Conservation (phyloP, 192 early-diverging fungal genomes). For the Coemansia sp. region DNA sequence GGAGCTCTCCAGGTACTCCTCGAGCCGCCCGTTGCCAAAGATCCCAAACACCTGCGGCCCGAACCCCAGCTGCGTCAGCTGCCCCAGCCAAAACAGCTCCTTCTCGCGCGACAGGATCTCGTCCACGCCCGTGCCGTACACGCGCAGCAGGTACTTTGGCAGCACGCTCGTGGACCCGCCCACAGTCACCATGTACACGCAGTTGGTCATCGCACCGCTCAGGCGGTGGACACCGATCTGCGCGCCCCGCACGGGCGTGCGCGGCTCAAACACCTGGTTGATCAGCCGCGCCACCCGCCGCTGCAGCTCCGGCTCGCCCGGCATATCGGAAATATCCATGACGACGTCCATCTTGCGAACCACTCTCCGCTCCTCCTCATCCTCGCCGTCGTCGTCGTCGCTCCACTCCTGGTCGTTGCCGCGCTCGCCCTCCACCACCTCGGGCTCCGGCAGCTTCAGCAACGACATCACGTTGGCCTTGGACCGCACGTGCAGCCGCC, state of each 20-base stretch:
- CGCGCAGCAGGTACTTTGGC: conserved; percentile 59
- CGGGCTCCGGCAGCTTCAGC: conserved; percentile 11
- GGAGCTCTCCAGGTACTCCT: conserved; percentile 74
- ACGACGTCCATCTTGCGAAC: conserved; percentile 22
- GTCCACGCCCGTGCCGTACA: conserved; percentile 82
- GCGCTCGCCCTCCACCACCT: neutral
- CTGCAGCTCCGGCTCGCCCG: conserved; percentile 13
- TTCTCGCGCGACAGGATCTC: conserved; percentile 73
- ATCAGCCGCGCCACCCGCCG: conserved; percentile 28
- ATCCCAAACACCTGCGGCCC: conserved; percentile 72
- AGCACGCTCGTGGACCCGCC: conserved; percentile 3
- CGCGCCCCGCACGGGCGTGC: neutral
- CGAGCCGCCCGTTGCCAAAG: conserved; percentile 84
- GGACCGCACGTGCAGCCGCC: neutral
- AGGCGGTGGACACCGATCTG: conserved; percentile 51
- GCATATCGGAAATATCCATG: conserved; percentile 37
- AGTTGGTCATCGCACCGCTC: conserved; percentile 75
- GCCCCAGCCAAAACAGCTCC: conserved; percentile 75
- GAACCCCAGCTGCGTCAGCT: conserved; percentile 67
- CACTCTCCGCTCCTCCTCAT: conserved; percentile 12
- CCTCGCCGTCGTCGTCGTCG: conserved; percentile 12
- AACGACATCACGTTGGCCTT: conserved; percentile 8
- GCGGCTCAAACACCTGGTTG: conserved; percentile 30
- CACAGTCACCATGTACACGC: conserved; percentile 44
- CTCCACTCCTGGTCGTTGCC: conserved; percentile 17